Evolutionary conservation across 2,329 filamentous ascomycete genomes (phyloP).

Genomic region (Colletotrichum tanaceti): DNA sequence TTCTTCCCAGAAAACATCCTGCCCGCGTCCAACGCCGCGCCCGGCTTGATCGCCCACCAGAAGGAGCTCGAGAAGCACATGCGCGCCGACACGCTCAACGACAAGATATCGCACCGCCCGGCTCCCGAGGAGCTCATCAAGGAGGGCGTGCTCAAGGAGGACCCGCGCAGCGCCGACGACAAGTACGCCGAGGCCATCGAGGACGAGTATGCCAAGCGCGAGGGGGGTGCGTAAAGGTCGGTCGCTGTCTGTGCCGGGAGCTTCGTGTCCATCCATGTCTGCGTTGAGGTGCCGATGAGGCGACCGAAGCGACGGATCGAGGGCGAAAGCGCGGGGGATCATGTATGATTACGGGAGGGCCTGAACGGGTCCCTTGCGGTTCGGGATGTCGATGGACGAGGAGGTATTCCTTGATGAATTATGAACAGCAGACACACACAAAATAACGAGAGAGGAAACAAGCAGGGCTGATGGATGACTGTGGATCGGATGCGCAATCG

Average conservation of each 20-base stretch:
- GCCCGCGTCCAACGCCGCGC: slow-evolving; percentile 80
- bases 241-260: neutral
- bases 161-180: slow-evolving; percentile 68
- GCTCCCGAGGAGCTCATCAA: slow-evolving; percentile 80
- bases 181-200: slow-evolving; percentile 72
- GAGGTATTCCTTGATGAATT: slow-evolving; percentile 14
- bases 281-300: too few species aligned
- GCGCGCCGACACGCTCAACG: slow-evolving; percentile 86
- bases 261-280: too few species aligned
- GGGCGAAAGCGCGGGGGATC: slow-evolving; percentile 2
- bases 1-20: slow-evolving; percentile 81
- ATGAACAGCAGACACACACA: slow-evolving; percentile 14
- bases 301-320: neutral
- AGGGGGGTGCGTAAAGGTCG: slow-evolving; percentile 69
- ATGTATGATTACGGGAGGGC: slow-evolving; percentile 12
- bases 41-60: slow-evolving; percentile 82
- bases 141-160: slow-evolving; percentile 80
- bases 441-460: neutral
- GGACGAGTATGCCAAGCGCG: slow-evolving; percentile 72
- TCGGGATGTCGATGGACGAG: neutral
- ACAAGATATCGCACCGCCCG: slow-evolving; percentile 84
- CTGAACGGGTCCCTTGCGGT: neutral
- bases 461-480: neutral
- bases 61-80: slow-evolving; percentile 89
- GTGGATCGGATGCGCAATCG: neutral